phyloP scores from a whole-genome alignment of 331 rosid genomes.

The Dryas integrifolia region DNA sequence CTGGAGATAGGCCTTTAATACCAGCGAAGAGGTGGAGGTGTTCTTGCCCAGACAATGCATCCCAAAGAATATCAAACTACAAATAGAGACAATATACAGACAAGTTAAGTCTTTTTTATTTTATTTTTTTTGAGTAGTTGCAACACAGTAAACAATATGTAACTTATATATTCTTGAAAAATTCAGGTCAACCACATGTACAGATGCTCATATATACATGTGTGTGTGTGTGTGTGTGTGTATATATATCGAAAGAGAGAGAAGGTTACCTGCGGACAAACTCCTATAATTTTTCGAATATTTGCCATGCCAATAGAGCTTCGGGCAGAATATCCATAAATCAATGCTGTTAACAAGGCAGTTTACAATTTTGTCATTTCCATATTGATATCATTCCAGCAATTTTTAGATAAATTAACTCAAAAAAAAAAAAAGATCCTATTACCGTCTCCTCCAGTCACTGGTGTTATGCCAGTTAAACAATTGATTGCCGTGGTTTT shows the following conservation, averaged over 20 bases:
- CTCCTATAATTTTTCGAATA: conserved; percentile 72
- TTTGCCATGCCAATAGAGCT: conserved; percentile 70
- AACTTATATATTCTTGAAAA: not conserved
- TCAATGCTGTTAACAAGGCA: conserved; percentile 51
- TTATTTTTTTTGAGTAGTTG: not conserved
- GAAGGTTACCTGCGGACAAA: conserved; percentile 81
- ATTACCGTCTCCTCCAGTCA: conserved; percentile 83
- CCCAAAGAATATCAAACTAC: conserved; percentile 95
- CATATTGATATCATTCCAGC: not conserved
- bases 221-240: no score
- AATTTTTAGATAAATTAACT: conserved; percentile 5
- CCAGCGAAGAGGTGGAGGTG: conserved; percentile 82
- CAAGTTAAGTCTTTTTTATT: not conserved
- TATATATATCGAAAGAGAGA: not conserved
- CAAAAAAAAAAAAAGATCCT: not conserved
- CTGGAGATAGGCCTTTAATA: conserved; percentile 72
- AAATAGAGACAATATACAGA: conserved; percentile 21
- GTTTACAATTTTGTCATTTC: conserved; percentile 7
- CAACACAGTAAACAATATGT: not conserved
- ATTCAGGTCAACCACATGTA: no score
- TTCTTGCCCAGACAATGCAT: conserved; percentile 70
- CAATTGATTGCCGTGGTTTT: conserved; percentile 82
- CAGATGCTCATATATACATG: no score
- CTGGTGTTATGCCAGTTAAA: conserved; percentile 89
- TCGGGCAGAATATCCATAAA: conserved; percentile 70